Evolutionary conservation across 176 grass and related monocot species (phyloP).

Genomic region (Carex littledalei): DNA sequence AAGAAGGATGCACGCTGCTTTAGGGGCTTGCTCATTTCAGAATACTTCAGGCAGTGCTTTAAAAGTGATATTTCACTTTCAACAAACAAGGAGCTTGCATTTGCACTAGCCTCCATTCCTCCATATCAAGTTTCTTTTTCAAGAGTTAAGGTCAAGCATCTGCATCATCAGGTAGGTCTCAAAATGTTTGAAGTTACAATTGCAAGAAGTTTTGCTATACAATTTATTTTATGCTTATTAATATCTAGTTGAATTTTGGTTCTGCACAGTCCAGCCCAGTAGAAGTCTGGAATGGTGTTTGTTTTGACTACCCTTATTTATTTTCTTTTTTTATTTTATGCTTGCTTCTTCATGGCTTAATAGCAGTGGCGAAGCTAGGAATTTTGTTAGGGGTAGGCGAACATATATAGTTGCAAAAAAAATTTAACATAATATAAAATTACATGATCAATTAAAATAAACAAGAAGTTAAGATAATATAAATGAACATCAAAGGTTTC

Average conservation of each 20-base stretch:
- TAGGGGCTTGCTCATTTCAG: conserved; percentile 48
- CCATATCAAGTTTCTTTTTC: conserved; percentile 73
- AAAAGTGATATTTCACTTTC: conserved; percentile 43
- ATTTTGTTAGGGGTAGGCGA: too few relatives aligned
- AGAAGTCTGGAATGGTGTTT: not conserved
- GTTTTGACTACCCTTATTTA: not conserved
- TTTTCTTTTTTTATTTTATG: not conserved
- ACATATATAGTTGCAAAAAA: too few relatives aligned
- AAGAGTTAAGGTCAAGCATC: conserved; percentile 65
- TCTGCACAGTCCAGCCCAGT: not conserved
- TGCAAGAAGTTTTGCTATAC: not conserved
- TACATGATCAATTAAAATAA: too few relatives aligned
- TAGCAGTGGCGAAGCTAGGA: not conserved
- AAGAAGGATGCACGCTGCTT: conserved; percentile 51
- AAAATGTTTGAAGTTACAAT: not conserved
- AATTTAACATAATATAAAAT: too few relatives aligned
- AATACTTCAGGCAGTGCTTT: conserved; percentile 93
- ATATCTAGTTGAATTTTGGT: not conserved
- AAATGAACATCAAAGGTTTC: too few relatives aligned
- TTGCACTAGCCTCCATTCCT: conserved; percentile 74
- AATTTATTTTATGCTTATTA: conserved; percentile 7
- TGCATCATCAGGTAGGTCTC: conserved; percentile 60
- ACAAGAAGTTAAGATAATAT: too few relatives aligned
- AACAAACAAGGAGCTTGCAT: conserved; percentile 88
- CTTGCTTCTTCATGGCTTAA: not conserved